A percentile compares a stretch with the other conserved stretches of the same genome.
Conservation (phyloP, 2,329 filamentous ascomycete species). For the Fusarium sublunatum region DNA sequence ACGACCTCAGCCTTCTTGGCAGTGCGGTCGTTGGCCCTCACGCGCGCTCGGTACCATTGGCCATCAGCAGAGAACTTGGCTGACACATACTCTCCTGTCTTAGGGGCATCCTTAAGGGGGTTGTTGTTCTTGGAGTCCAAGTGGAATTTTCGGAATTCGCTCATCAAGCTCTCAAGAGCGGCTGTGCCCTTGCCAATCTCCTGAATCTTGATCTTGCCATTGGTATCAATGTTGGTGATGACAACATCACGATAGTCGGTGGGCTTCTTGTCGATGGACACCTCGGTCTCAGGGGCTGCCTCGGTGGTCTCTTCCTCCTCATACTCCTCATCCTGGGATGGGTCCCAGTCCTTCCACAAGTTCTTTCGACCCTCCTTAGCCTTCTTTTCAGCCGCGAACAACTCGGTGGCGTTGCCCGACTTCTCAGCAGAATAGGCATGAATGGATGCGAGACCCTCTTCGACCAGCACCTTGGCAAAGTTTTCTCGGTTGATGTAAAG, state of each 20-base stretch:
- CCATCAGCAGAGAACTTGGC: conserved; percentile 90
- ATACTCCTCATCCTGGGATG: conserved; percentile 79
- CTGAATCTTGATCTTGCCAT: conserved; percentile 88
- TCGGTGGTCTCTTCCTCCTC: conserved; percentile 66
- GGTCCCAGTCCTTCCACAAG: conserved; percentile 94
- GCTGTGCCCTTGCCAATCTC: conserved; percentile 88
- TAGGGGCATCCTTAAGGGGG: conserved; percentile 79
- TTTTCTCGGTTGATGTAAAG: conserved; percentile 95
- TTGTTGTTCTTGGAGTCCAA: conserved; percentile 83
- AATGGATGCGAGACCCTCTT: conserved; percentile 92
- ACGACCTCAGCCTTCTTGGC: conserved; percentile 89
- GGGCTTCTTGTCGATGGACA: conserved; percentile 72
- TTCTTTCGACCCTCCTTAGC: conserved; percentile 91
- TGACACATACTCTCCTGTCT: conserved; percentile 90
- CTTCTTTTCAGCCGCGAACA: conserved; percentile 86
- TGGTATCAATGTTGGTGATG: conserved; percentile 88
- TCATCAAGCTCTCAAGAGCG: conserved; percentile 88
- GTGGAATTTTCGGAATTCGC: conserved; percentile 90
- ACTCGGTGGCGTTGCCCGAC: conserved; percentile 86
- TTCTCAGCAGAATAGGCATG: conserved; percentile 97
- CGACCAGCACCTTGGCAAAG: conserved; percentile 91
- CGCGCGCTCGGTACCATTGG: conserved; percentile 93
- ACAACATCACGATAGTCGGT: conserved; percentile 92
- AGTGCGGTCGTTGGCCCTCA: conserved; percentile 92
- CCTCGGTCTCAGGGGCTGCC: conserved; percentile 59